Evolutionary conservation across 2,329 filamentous ascomycete species (phyloP).

Genomic region (Fusarium pininemorale): DNA sequence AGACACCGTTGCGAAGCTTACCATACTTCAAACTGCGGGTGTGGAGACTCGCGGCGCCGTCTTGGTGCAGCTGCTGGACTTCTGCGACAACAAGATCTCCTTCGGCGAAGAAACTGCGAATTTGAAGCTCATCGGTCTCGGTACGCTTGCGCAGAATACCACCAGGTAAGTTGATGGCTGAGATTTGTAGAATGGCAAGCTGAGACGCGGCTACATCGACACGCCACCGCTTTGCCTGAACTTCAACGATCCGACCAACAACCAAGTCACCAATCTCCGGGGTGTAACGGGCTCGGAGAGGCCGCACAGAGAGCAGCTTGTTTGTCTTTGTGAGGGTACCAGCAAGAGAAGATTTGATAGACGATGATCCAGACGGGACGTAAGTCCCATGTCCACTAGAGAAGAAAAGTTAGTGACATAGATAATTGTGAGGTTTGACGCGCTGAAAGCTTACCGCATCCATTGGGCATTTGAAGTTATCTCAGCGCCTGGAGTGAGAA

Average conservation of each 20-base stretch:
- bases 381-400: slow-evolving; percentile 91
- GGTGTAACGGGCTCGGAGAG: slow-evolving; percentile 89
- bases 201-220: slow-evolving; percentile 92
- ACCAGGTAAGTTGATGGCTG: slow-evolving; percentile 92
- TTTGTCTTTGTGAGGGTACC: slow-evolving; percentile 93
- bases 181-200: slow-evolving; percentile 85
- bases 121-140: slow-evolving; percentile 95
- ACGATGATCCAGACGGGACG: slow-evolving; percentile 66
- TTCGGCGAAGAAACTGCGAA: slow-evolving; percentile 95
- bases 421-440: not conserved
- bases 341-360: slow-evolving; percentile 89
- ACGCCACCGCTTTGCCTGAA: slow-evolving; percentile 93
- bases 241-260: slow-evolving; percentile 91
- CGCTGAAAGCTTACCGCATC: slow-evolving; percentile 73
- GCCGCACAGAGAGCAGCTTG: slow-evolving; percentile 91
- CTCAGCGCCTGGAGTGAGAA: slow-evolving; percentile 88
- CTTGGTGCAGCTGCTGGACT: slow-evolving; percentile 87
- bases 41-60: slow-evolving; percentile 88
- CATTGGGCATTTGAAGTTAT: slow-evolving; percentile 94
- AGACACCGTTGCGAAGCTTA: slow-evolving; percentile 92
- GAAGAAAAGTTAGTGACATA: slow-evolving; percentile 6
- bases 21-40: slow-evolving; percentile 93
- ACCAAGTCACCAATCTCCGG: slow-evolving; percentile 97
- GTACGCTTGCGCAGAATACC: slow-evolving; percentile 92
- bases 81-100: slow-evolving; percentile 94